Conservation (phyloP, 352 stramenopile species). For the Globisporangium paddicum region DNA sequence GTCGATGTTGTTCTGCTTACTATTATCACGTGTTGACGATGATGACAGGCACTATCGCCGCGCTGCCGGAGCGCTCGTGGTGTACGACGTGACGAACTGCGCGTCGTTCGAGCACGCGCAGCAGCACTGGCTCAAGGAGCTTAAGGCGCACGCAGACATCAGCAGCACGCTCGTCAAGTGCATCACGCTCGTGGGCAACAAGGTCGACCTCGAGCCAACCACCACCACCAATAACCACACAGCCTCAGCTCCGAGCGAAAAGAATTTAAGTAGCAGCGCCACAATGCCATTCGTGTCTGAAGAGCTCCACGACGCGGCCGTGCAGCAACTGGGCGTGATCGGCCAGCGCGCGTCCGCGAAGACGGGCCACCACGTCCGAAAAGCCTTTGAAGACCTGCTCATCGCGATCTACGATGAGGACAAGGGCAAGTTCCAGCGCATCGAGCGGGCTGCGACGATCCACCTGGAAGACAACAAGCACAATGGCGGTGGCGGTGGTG, state of each 20-base stretch:
- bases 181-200: slow-evolving; percentile 80
- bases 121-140: slow-evolving; percentile 68
- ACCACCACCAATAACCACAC: neutral
- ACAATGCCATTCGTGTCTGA: slow-evolving; percentile 22
- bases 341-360: slow-evolving; percentile 64
- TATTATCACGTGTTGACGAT: neutral
- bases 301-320: slow-evolving; percentile 38
- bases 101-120: slow-evolving; percentile 69
- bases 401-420: slow-evolving; percentile 66
- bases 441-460: slow-evolving; percentile 31
- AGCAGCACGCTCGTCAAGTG: slow-evolving; percentile 62
- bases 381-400: slow-evolving; percentile 68
- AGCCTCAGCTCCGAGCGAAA: neutral
- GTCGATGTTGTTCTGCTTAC: neutral
- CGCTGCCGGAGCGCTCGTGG: slow-evolving; percentile 60
- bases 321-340: slow-evolving; percentile 35
- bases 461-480: slow-evolving; percentile 24
- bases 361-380: slow-evolving; percentile 56
- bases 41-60: slow-evolving; percentile 59
- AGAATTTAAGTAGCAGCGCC: neutral
- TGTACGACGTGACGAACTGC: slow-evolving; percentile 72
- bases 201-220: slow-evolving; percentile 67
- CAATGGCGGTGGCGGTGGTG: neutral
- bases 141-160: slow-evolving; percentile 54
- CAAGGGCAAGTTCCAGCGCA: slow-evolving; percentile 35